These are phyloP conservation scores for Hanseniaspora gamundiae DNA, from an alignment of 1,139 yeast genomes.

Conservation along the genomic window DNA sequence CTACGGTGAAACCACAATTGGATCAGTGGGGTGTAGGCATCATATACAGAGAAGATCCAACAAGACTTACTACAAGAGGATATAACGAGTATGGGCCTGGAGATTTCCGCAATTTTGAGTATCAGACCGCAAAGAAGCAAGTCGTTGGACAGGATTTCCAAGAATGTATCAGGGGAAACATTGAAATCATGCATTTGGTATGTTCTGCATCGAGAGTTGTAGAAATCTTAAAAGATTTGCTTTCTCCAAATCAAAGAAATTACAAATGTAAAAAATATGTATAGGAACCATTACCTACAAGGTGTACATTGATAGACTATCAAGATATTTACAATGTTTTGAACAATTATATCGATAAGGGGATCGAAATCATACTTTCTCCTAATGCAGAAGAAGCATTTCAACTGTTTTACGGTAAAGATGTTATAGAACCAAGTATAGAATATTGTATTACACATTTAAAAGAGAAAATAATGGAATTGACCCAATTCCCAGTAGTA, in stretches of 20 bases:
- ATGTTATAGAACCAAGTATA: conserved; percentile 3
- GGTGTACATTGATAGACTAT: conserved; percentile 43
- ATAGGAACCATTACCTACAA: conserved; percentile 85
- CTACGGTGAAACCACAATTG: conserved; percentile 32
- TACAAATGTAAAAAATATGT: conserved; percentile 32
- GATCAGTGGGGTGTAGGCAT: conserved; percentile 52
- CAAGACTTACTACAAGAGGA: conserved; percentile 66
- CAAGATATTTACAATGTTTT: conserved; percentile 32
- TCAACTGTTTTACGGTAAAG: conserved; percentile 3
- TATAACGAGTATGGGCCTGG: conserved; percentile 58
- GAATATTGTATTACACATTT: not conserved
- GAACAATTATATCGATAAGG: conserved; percentile 26
- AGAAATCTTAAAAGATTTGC: conserved; percentile 32
- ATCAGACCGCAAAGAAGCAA: conserved; percentile 50
- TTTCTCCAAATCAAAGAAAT: conserved; percentile 8
- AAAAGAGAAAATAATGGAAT: not conserved
- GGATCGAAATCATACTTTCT: conserved; percentile 35
- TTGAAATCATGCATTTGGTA: conserved; percentile 55
- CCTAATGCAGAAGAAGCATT: conserved; percentile 77
- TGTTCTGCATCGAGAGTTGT: conserved; percentile 57
- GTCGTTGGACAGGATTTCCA: conserved; percentile 46
- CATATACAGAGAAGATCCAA: conserved; percentile 37
- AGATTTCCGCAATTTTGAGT: conserved; percentile 46
- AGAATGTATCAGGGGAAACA: conserved; percentile 25
- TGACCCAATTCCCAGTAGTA: conserved; percentile 23